phyloP scores from a whole-genome alignment of 176 grass and related monocot species.

The Triticum dicoccoides region DNA sequence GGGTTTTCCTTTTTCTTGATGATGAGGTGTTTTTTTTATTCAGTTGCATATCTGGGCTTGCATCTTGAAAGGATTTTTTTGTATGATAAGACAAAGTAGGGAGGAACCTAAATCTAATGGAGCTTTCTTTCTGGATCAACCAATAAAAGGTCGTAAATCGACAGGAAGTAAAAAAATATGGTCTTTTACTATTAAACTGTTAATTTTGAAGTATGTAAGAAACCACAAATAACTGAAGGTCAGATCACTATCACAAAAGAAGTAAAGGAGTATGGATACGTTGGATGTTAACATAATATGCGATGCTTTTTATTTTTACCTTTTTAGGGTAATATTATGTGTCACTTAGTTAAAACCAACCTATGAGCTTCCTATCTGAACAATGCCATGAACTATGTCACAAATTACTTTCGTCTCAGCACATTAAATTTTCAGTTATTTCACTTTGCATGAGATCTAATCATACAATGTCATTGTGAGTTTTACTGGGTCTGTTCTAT shows the following conservation, averaged over 20 bases:
- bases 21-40: not conserved
- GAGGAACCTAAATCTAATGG: not conserved
- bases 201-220: not conserved
- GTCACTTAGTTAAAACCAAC: not conserved
- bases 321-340: not conserved
- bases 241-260: not conserved
- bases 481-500: not conserved
- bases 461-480: slow-evolving; percentile 16
- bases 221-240: not conserved
- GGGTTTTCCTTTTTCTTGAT: slow-evolving; percentile 19
- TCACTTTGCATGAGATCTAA: not conserved
- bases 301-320: not conserved
- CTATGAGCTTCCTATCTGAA: not conserved
- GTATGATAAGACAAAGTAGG: not conserved
- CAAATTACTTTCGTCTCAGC: not conserved
- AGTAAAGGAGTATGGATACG: not conserved
- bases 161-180: not conserved
- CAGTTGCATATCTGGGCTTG: not conserved
- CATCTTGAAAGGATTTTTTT: not conserved
- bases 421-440: not conserved
- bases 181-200: not conserved
- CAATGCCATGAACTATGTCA: not conserved
- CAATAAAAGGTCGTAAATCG: not conserved
- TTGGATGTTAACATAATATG: not conserved
- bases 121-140: not conserved